These are phyloP conservation scores for Citrus reticulata DNA, from an alignment of 345 rosid species.

Conservation along the genomic window DNA sequence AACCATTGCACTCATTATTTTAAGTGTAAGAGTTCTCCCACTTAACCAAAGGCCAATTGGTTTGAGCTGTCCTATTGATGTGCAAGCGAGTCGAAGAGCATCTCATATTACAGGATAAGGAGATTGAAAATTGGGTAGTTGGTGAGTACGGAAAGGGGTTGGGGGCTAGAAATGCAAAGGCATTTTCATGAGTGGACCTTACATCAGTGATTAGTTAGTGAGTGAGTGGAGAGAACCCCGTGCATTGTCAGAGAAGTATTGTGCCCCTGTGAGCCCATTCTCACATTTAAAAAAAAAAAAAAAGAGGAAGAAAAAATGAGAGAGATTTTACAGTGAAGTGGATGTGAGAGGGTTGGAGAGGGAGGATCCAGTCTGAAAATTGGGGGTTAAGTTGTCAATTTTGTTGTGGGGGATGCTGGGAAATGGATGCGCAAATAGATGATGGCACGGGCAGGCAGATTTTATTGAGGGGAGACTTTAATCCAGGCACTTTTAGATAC, in stretches of 20 bases:
- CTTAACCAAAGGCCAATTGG: too few relatives aligned
- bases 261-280: conserved; percentile 14
- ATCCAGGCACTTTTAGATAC: conserved; percentile 6
- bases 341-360: background rate
- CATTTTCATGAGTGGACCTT: conserved; percentile 10
- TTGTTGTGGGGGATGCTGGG: conserved; percentile 8
- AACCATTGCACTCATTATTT: too few relatives aligned
- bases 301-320: background rate
- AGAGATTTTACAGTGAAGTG: background rate
- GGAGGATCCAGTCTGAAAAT: background rate
- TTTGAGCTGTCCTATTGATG: background rate
- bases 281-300: background rate
- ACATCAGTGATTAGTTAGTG: background rate
- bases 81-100: background rate
- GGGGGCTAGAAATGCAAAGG: background rate
- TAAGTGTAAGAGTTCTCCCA: too few relatives aligned
- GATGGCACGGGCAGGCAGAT: conserved; percentile 8
- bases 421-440: conserved; percentile 5
- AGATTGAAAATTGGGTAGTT: background rate
- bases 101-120: background rate
- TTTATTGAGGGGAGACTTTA: background rate
- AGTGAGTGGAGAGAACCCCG: conserved; percentile 4
- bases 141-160: background rate
- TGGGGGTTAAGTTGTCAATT: conserved; percentile 20
- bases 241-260: conserved; percentile 11